phyloP scores from a whole-genome alignment of 768 basidiomycete genomes.

The Lanmaoa pseudosensibilis region DNA sequence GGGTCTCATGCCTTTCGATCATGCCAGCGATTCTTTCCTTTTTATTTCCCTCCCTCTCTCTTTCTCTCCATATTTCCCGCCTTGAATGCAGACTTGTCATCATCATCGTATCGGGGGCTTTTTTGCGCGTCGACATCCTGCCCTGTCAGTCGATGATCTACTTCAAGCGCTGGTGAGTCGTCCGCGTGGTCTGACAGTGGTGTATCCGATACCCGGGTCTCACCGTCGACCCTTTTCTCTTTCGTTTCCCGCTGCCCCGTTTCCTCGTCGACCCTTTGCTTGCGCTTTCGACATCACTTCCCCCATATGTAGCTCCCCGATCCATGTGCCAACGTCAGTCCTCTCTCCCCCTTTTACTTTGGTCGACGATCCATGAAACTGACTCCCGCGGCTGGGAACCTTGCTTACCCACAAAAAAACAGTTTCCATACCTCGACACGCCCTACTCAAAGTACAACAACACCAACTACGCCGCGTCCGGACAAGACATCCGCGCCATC shows the following conservation, averaged over 20 bases:
- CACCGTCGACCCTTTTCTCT: background rate
- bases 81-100: slow-evolving; percentile 10
- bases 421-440: slow-evolving; percentile 21
- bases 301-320: slow-evolving; percentile 14
- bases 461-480: slow-evolving; percentile 16
- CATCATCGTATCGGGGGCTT: slow-evolving; percentile 1
- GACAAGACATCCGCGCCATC: slow-evolving; percentile 12
- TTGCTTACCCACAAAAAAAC: too few relatives aligned
- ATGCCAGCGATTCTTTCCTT: background rate
- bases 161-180: slow-evolving; percentile 12
- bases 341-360: background rate
- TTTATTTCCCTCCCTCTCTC: background rate
- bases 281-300: background rate
- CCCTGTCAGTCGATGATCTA: slow-evolving; percentile 13
- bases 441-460: slow-evolving; percentile 15
- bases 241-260: background rate
- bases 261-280: background rate
- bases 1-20: too few relatives aligned
- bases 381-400: background rate
- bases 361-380: background rate
- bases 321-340: slow-evolving; percentile 10
- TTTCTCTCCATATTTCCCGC: too few relatives aligned
- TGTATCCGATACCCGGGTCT: background rate
- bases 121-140: slow-evolving; percentile 4
- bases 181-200: too few relatives aligned